A percentile compares a stretch with the other conserved stretches of the same genome.
phyloP scores from a whole-genome alignment of 441 rosid species.

The Aleurites moluccanus region DNA sequence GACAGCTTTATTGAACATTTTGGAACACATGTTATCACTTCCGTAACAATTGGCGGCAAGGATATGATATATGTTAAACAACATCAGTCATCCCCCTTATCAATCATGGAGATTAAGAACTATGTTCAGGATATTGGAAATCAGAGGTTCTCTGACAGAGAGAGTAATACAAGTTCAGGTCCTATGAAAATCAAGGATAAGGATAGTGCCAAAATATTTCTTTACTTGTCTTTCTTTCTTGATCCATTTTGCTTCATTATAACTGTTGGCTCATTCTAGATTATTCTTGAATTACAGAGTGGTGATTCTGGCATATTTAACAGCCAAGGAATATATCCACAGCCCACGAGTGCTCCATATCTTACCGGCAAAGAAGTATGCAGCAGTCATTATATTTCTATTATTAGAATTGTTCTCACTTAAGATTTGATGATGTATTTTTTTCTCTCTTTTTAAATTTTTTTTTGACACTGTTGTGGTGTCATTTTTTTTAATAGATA shows the following conservation, averaged over 20 bases:
- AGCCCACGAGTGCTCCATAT: conserved; percentile 50
- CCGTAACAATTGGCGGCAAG: conserved; percentile 72
- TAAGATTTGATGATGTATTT: background rate
- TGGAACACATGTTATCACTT: conserved; percentile 68
- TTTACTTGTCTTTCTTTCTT: conserved; percentile 3
- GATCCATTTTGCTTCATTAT: conserved; percentile 11
- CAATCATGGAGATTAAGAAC: conserved; percentile 53
- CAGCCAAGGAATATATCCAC: conserved; percentile 81
- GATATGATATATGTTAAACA: conserved; percentile 68
- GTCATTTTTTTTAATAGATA: background rate
- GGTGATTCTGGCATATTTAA: conserved; percentile 62
- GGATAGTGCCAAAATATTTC: conserved; percentile 43
- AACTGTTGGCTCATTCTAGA: conserved; percentile 9
- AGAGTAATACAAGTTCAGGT: conserved; percentile 43
- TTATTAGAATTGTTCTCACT: background rate
- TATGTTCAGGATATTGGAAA: conserved; percentile 62
- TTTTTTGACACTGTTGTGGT: background rate
- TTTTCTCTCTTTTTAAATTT: background rate
- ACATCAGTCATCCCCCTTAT: conserved; percentile 61
- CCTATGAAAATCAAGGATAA: conserved; percentile 60
- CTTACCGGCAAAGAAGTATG: conserved; percentile 68
- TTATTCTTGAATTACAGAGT: conserved; percentile 38
- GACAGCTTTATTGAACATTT: conserved; percentile 67
- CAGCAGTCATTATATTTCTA: background rate
- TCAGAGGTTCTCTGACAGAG: conserved; percentile 53